Conservation (phyloP, 345 rosid genomes). For the Salix suchowensis region DNA sequence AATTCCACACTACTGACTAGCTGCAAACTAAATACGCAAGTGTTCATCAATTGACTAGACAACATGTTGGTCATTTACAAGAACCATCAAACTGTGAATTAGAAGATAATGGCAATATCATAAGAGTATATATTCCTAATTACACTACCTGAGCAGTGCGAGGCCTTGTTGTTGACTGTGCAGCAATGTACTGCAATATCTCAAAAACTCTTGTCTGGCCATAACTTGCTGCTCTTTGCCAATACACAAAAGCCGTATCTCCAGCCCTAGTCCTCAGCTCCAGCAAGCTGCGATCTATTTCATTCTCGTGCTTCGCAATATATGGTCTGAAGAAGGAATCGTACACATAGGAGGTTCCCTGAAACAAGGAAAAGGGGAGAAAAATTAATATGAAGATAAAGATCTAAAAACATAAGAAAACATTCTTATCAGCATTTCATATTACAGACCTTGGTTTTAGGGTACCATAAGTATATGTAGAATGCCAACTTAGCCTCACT, state of each 20-base stretch:
- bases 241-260: conserved; percentile 45
- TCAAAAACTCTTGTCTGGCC: conserved; percentile 48
- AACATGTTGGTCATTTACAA: background rate
- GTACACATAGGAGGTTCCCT: conserved; percentile 69
- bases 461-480: conserved; percentile 80
- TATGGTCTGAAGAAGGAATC: conserved; percentile 61
- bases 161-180: conserved; percentile 50
- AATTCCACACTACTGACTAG: background rate
- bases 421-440: background rate
- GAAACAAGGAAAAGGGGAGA: conserved; percentile 1
- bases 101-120: background rate
- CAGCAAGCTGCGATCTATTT: conserved; percentile 55
- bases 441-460: conserved; percentile 60
- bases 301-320: conserved; percentile 55
- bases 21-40: background rate
- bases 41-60: background rate
- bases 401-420: background rate
- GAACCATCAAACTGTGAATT: background rate
- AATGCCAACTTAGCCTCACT: conserved; percentile 76
- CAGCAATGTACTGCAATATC: conserved; percentile 45
- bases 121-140: background rate
- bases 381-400: background rate
- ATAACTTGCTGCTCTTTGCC: conserved; percentile 53
- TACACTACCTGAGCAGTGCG: conserved; percentile 42
- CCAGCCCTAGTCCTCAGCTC: conserved; percentile 54